Conservation (phyloP, 2,329 filamentous ascomycete genomes). For the Incumbomyces lentus region DNA sequence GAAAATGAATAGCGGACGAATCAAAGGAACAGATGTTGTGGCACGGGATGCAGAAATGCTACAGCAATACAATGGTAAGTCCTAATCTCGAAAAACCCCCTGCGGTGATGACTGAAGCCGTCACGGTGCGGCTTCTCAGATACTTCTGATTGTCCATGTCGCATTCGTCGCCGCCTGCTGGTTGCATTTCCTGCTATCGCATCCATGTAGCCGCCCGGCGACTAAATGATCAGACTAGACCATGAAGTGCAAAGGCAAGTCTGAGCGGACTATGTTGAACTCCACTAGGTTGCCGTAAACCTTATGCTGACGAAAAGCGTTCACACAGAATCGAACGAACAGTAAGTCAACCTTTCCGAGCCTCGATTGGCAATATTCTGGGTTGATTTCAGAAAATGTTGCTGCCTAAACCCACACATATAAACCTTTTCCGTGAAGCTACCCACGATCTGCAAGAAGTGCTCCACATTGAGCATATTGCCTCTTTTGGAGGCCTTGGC, state of each 20-base stretch:
- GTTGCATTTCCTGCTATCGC: constrained; percentile 11
- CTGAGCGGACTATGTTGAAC: constrained; percentile 14
- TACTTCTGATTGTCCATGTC: constrained; percentile 56
- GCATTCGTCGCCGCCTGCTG: constrained; percentile 24
- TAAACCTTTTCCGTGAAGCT: background rate
- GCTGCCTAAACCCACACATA: background rate
- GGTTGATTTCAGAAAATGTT: background rate
- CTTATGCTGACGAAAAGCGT: background rate
- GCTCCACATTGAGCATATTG: constrained; percentile 3
- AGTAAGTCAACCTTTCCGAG: too few relatives aligned
- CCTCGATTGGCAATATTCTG: too few relatives aligned
- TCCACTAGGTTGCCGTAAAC: background rate
- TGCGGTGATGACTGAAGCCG: constrained; percentile 19
- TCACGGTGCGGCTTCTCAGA: constrained; percentile 39
- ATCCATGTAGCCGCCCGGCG: constrained; percentile 1
- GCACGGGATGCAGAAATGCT: too few relatives aligned
- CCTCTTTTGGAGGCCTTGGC: constrained; percentile 4
- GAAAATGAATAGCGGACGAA: constrained; percentile 60
- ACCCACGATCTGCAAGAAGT: background rate
- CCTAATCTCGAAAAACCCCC: background rate
- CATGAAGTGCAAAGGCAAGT: constrained; percentile 25
- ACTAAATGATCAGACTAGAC: constrained; percentile 11
- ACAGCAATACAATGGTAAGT: too few relatives aligned
- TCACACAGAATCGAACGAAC: too few relatives aligned
- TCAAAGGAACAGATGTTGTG: constrained; percentile 55